Base-by-base conservation (phyloP, 1,284 basidiomycete species). In the Cutaneotrichosporon sp. region DNA sequence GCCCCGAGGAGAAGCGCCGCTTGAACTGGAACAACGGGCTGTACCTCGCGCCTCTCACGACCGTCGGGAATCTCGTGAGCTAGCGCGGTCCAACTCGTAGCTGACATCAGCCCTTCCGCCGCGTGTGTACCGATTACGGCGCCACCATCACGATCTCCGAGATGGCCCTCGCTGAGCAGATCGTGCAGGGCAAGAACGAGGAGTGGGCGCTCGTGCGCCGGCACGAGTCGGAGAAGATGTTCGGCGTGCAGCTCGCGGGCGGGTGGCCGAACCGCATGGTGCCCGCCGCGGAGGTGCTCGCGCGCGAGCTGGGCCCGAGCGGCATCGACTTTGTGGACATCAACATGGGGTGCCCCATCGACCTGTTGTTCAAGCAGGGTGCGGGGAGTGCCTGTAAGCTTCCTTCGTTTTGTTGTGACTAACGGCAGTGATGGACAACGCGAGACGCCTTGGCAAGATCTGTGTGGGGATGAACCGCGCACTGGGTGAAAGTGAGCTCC, bases 111-210 rank as follows among this genome's bases (percentile, higher is more conserved):
- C 95, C 95, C 0, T 99, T 98, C 83, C 88, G 95, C 18, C 86
- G 94, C 24, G 79, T 99, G 20, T 97, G 93, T 69, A 86, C 90
- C 6, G 82, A 85, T 38, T 89, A 91, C 64, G 95, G 95, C 8
- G 92, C 90, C 1, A 93, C 97, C 68, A 97, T 99, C 70, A 97
- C 93, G 14, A 94, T 92, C 67, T 92, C 92, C 36, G 95, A 98
- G 81, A 98, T 85, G 84, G 91, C 90, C 8, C 84, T 95, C 5
- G 87, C 90, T 1, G 87, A 85, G 54, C 92, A 90, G 1, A 89
- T 95, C 72, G 84, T 95, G 16, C 79, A 84, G 13, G 93, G 90
- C 2, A 90, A 90, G 10, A 88, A 88, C 59, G 90, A 92, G 70
- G 94, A 97, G 79, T 97, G 92, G 91, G 92, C 91, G 0, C 83